phyloP scores from a whole-genome alignment of 2,329 filamentous ascomycete genomes.

The Acrocalymma vagum region DNA sequence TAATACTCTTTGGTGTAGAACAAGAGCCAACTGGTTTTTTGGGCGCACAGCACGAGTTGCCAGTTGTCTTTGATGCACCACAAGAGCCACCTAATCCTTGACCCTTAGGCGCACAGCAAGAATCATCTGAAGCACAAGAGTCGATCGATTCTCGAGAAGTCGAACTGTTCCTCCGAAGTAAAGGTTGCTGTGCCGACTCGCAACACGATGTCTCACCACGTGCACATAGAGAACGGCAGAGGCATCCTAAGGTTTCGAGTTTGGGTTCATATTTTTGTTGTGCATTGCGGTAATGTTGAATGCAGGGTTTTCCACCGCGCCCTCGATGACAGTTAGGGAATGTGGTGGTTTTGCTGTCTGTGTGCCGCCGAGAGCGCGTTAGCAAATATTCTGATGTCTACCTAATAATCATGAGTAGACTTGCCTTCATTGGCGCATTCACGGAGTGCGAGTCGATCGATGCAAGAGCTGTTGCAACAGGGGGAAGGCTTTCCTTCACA shows the following conservation, averaged over 20 bases:
- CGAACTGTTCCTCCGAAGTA: background rate
- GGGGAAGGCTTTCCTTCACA: constrained; percentile 11
- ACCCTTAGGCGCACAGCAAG: no score
- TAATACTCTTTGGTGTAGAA: background rate
- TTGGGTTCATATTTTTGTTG: background rate
- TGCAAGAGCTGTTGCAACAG: constrained; percentile 12
- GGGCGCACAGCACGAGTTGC: background rate
- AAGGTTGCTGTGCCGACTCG: background rate
- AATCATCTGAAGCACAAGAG: constrained; percentile 7
- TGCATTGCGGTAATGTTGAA: constrained; percentile 1
- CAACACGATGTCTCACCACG: constrained; percentile 15
- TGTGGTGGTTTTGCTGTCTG: background rate
- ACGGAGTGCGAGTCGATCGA: constrained; percentile 11
- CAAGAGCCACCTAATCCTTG: constrained; percentile 6
- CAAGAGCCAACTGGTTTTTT: background rate
- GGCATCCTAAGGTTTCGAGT: constrained; percentile 14
- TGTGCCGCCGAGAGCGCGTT: background rate
- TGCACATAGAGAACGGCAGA: constrained; percentile 11
- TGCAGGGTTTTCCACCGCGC: constrained; percentile 3
- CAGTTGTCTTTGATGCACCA: constrained; percentile 2
- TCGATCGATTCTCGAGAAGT: background rate
- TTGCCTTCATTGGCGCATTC: constrained; percentile 3
- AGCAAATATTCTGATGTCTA: background rate
- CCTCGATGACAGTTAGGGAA: constrained; percentile 2
- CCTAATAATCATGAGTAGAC: background rate